A percentile compares a stretch with the other conserved stretches of the same genome.
phyloP scores from a whole-genome alignment of 179 eudicot genomes.

The Vitellaria paradoxa region DNA sequence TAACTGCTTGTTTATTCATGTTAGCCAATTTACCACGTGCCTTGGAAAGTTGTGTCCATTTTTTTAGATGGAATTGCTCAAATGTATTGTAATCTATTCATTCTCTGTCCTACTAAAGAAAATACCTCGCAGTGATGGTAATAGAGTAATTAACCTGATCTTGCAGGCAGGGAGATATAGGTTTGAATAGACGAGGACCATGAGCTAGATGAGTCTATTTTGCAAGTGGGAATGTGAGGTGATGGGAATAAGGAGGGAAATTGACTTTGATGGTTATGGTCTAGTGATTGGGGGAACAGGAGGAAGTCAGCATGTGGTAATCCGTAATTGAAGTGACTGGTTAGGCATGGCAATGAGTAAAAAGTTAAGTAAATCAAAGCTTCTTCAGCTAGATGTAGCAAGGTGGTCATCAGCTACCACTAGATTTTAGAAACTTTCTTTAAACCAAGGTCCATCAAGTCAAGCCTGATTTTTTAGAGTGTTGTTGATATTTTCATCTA shows the following conservation, averaged over 20 bases:
- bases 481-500: neutral
- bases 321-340: neutral
- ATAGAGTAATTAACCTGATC: neutral
- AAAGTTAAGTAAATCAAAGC: neutral
- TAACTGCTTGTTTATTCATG: neutral
- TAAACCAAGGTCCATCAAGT: neutral
- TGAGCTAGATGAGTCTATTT: neutral
- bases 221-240: neutral
- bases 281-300: conserved; percentile 1
- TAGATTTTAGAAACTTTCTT: neutral
- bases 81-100: neutral
- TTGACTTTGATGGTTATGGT: neutral
- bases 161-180: neutral
- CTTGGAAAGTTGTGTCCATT: neutral
- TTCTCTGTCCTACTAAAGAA: neutral
- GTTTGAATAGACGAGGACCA: neutral
- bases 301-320: neutral
- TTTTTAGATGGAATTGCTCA: neutral
- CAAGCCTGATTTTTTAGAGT: neutral
- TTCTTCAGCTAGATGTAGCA: neutral
- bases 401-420: neutral
- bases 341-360: neutral
- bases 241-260: neutral
- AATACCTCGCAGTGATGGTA: neutral
- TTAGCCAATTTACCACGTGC: neutral